Base-by-base conservation (phyloP, 495 filamentous ascomycete genomes). In the Neurospora cerealis region DNA sequence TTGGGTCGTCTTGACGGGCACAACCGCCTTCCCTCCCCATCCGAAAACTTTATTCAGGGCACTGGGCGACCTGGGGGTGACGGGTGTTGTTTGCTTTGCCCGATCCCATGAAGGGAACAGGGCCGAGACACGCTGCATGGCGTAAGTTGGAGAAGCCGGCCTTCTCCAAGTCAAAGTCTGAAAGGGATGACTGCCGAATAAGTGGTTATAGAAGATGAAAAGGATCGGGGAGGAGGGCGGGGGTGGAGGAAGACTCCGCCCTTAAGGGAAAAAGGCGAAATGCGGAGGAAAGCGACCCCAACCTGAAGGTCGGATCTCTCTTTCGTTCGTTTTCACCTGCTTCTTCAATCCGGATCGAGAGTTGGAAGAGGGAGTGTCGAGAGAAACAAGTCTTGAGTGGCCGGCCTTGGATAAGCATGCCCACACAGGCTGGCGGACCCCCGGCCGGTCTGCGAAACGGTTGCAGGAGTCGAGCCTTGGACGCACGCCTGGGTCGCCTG, bases 71-170 rank as follows among this genome's bases (percentile, higher is more conserved):
- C 77, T 76, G 36, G 60, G 78, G 72, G 71, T 75, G 72, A 62
- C 75, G 75, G 72, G 10, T 38, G 71, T 78, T 74, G 77, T 80
- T 41, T 80, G 78, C 72, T 79, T 83, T 71, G 77, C 80, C 75
- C 82, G 79, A 79, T 87, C 84, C 85, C 85, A 86, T 75, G 80
- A 81, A 54, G 85, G 85, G 80, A 87, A 83, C 69, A 87, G 78
- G 36, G 83, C 79, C 76, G 85, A 85, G 77, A 87, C 84, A 73
- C 85, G 84, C 79, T 86, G 83, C 85, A 87, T 86, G 78, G 81
- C 77, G 77, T n/a, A 73, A 69, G 34, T 70, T 60, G 75, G 70
- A 69, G 76, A 70, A 54, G 70, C 69, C 75, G 72, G 36, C 69
- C 72, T 42, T 39, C 46, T 21, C 72, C 34, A 66, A 54, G 41